These are phyloP conservation scores for Fragilariopsis cylindrus DNA, from an alignment of 108 stramenopile genomes.

Conservation along the genomic window DNA sequence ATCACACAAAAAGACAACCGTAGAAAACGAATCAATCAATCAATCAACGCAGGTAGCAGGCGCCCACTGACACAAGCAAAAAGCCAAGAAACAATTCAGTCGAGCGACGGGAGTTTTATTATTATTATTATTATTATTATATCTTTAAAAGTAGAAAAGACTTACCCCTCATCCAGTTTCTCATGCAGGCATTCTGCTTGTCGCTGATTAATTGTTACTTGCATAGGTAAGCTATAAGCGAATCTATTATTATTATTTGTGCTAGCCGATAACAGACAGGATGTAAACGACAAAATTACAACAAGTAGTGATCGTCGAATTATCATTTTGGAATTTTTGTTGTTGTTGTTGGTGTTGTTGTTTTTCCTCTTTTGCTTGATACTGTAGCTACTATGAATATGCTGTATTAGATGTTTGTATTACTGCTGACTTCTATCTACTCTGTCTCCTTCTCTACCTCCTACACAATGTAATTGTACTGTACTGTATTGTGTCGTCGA, in stretches of 20 bases:
- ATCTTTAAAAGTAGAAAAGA: background rate
- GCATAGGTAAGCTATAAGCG: slow-evolving; percentile 34
- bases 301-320: background rate
- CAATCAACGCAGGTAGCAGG: background rate
- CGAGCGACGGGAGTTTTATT: background rate
- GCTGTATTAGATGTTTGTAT: too few species aligned
- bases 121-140: background rate
- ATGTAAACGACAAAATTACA: background rate
- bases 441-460: too few species aligned
- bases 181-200: slow-evolving; percentile 51
- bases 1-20: background rate
- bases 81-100: too few species aligned
- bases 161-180: slow-evolving; percentile 41
- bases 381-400: too few species aligned
- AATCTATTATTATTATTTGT: background rate
- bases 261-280: background rate
- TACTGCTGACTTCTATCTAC: too few species aligned
- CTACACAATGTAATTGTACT: too few species aligned
- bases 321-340: background rate
- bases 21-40: background rate
- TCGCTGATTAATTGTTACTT: slow-evolving; percentile 44
- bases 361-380: too few species aligned
- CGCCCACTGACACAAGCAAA: background rate
- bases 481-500: too few species aligned
- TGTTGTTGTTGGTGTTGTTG: too few species aligned